Evolutionary conservation across 345 rosid genomes (phyloP).

Genomic region (Brassica cretica): DNA sequence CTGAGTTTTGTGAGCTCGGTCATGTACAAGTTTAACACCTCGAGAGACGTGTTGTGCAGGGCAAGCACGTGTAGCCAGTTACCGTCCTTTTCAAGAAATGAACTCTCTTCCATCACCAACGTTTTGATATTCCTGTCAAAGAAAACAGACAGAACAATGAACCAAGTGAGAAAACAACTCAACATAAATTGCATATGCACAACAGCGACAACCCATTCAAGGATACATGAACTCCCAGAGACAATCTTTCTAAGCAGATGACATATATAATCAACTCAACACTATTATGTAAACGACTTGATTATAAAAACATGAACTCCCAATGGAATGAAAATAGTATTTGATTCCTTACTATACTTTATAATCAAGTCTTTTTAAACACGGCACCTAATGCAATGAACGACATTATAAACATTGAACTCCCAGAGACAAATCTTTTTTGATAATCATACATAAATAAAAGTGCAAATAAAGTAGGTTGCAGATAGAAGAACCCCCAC

Average conservation of each 20-base stretch:
- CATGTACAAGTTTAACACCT: constrained; percentile 81
- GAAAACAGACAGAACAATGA: constrained; percentile 9
- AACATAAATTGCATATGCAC: neutral
- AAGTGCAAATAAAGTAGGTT: no score
- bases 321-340: no score
- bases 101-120: constrained; percentile 83
- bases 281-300: no score
- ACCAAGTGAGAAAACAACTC: constrained; percentile 11
- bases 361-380: no score
- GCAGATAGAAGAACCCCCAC: no score
- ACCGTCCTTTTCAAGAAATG: constrained; percentile 66
- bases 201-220: neutral
- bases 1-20: constrained; percentile 57
- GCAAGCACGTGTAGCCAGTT: constrained; percentile 93
- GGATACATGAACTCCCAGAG: constrained; percentile 1
- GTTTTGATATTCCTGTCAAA: constrained; percentile 67
- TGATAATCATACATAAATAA: no score
- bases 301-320: no score
- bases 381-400: no score
- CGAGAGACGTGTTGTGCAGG: constrained; percentile 62
- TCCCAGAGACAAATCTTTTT: neutral
- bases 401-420: neutral
- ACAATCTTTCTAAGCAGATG: no score
- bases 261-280: no score
- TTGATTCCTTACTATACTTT: no score